Conservation (phyloP, 345 rosid genomes). For the Eucalyptus lansdowneana region DNA sequence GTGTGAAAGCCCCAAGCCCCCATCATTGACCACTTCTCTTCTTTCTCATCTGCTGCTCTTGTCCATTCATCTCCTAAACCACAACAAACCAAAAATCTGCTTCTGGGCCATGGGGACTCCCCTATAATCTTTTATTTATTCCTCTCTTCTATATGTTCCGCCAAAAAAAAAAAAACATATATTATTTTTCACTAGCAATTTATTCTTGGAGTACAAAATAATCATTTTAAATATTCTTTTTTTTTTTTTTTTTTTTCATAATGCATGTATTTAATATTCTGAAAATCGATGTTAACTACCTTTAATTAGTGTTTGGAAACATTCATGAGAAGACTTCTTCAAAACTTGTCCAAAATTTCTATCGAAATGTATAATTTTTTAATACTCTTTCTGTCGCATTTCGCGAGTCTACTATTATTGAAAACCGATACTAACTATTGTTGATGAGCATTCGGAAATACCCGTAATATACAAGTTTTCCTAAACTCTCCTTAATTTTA, state of each 20-base stretch:
- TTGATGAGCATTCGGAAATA: neutral
- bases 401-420: neutral
- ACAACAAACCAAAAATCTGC: slow-evolving; percentile 24
- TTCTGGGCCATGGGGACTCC: neutral
- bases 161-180: neutral
- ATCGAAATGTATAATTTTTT: accelerated
- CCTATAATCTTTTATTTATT: neutral
- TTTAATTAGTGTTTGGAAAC: neutral
- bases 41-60: neutral
- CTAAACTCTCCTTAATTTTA: neutral
- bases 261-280: neutral
- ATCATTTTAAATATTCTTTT: neutral
- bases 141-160: neutral
- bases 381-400: neutral
- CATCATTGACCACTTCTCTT: neutral
- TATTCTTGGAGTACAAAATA: neutral
- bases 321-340: neutral
- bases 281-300: neutral
- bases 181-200: neutral
- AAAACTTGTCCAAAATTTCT: neutral
- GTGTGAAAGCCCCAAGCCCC: neutral
- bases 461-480: neutral
- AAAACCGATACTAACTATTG: neutral
- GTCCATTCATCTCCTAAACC: slow-evolving; percentile 26
- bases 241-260: neutral